Conservation (phyloP, 2,329 filamentous ascomycete genomes). For the Orbilia quercus region DNA sequence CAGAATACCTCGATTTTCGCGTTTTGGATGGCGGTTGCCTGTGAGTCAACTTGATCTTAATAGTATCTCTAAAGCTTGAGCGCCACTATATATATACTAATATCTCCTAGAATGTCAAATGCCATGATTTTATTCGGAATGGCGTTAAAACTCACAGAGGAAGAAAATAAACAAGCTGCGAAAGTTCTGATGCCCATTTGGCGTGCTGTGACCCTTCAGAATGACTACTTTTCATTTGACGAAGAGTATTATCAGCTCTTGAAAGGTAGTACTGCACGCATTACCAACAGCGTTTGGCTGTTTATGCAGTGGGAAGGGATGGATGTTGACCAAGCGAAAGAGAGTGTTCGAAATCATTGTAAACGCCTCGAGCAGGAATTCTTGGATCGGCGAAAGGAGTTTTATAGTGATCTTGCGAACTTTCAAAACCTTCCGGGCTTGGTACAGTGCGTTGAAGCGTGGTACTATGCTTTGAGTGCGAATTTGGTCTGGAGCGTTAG, state of each 20-base stretch:
- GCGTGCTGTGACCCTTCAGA: neutral
- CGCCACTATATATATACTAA: neutral
- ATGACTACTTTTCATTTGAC: conserved; percentile 16
- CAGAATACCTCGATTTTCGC: neutral
- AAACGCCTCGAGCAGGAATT: neutral
- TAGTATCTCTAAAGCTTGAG: neutral
- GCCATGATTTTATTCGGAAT: neutral
- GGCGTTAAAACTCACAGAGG: neutral
- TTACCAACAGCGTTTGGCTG: neutral
- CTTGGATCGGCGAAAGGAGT: neutral
- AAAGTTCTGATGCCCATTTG: neutral
- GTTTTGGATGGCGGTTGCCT: conserved; percentile 2
- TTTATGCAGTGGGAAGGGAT: neutral
- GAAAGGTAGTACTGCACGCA: too few relatives aligned
- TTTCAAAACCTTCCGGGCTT: neutral
- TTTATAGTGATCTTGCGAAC: neutral
- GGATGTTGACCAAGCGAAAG: neutral
- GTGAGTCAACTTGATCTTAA: neutral
- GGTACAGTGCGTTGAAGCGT: neutral
- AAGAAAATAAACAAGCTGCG: neutral
- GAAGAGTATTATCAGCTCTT: conserved; percentile 1
- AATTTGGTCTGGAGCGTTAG: conserved; percentile 9
- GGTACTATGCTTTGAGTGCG: neutral
- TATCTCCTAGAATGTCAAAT: neutral
- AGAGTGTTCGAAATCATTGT: neutral